Evolutionary conservation across 495 filamentous ascomycete genomes (phyloP).

Genomic region (Penicillium fimorum): DNA sequence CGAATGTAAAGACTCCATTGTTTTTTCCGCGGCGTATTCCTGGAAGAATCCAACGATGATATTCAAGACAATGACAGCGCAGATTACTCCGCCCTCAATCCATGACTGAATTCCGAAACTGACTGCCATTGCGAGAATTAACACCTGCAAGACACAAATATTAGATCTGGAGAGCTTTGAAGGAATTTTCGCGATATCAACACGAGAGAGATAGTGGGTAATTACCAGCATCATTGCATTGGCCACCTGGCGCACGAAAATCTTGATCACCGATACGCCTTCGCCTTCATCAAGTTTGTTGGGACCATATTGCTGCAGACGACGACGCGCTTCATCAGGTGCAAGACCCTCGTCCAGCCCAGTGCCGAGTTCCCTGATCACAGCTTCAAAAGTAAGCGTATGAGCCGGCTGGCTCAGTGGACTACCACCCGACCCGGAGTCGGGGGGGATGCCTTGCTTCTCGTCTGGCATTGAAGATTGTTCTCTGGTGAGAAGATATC

Average conservation of each 20-base stretch:
- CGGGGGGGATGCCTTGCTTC: neutral
- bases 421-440: constrained; percentile 10
- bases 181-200: constrained; percentile 5
- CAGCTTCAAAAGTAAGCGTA: constrained; percentile 46
- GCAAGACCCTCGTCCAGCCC: constrained; percentile 56
- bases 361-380: constrained; percentile 53
- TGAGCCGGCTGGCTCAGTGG: constrained; percentile 58
- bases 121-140: constrained; percentile 64
- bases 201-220: constrained; percentile 4
- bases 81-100: constrained; percentile 67
- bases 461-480: constrained; percentile 8
- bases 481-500: neutral
- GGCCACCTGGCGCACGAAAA: constrained; percentile 53
- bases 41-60: constrained; percentile 65
- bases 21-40: constrained; percentile 68
- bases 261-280: constrained; percentile 48
- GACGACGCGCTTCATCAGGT: constrained; percentile 46
- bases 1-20: constrained; percentile 63
- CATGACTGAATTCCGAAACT: constrained; percentile 62
- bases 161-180: constrained; percentile 24
- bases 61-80: constrained; percentile 63
- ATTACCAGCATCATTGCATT: constrained; percentile 57
- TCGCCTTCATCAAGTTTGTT: constrained; percentile 55
- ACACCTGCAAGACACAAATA: constrained; percentile 40
- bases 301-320: constrained; percentile 50